These are phyloP conservation scores for Phytophthora europaea DNA, from an alignment of 352 stramenopile species.

Conservation along the genomic window DNA sequence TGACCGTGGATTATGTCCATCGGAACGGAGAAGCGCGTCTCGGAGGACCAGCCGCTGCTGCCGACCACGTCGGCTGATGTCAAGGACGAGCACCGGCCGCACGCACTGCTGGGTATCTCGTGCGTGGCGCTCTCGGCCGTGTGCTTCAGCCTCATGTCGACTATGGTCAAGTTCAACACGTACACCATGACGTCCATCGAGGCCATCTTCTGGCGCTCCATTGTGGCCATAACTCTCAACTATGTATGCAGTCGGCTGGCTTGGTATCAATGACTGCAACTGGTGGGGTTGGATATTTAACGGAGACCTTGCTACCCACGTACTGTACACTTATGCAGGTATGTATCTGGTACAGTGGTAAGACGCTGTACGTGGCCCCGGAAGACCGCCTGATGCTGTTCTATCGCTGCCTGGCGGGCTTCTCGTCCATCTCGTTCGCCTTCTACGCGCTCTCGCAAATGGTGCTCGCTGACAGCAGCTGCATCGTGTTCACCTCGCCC, in stretches of 20 bases:
- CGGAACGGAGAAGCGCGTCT: conserved; percentile 28
- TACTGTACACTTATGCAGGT: conserved; percentile 16
- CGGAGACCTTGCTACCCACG: background rate
- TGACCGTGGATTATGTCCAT: conserved; percentile 30
- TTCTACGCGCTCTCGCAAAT: conserved; percentile 87
- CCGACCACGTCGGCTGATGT: conserved; percentile 30
- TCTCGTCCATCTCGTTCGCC: conserved; percentile 76
- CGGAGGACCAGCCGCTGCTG: conserved; percentile 41
- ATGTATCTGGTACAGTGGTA: conserved; percentile 54
- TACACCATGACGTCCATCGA: conserved; percentile 85
- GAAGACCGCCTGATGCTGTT: conserved; percentile 69
- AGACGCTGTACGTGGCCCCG: conserved; percentile 58
- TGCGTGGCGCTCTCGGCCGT: conserved; percentile 79
- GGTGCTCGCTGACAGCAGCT: conserved; percentile 78
- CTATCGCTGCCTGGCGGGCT: conserved; percentile 72
- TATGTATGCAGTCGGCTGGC: conserved; percentile 49
- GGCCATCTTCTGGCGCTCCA: conserved; percentile 82
- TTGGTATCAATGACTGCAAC: background rate
- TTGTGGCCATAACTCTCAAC: conserved; percentile 65
- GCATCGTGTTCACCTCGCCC: conserved; percentile 80
- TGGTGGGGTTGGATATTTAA: conserved; percentile 4
- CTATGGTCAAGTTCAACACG: conserved; percentile 81
- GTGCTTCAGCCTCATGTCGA: conserved; percentile 89
- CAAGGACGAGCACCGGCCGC: conserved; percentile 44
- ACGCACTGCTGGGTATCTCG: conserved; percentile 68